Conservation (phyloP, 495 filamentous ascomycete species). For the Amniculicola lignicola region DNA sequence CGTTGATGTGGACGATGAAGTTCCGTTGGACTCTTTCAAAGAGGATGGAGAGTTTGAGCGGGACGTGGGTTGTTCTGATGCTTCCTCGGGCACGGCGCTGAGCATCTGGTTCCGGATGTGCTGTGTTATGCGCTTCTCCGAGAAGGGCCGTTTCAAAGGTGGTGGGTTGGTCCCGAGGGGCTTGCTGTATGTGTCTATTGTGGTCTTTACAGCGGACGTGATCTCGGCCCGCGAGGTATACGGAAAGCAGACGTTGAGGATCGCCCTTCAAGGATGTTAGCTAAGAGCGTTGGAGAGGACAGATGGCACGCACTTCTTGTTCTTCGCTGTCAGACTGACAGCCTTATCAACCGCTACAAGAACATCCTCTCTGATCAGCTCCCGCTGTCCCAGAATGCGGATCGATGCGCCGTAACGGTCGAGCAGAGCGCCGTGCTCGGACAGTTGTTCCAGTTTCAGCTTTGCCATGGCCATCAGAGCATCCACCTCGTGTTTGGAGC, state of each 20-base stretch:
- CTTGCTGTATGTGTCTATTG: slow-evolving; percentile 76
- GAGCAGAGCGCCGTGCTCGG: slow-evolving; percentile 88
- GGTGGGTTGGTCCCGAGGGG: slow-evolving; percentile 50
- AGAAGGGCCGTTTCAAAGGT: slow-evolving; percentile 62
- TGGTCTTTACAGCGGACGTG: slow-evolving; percentile 81
- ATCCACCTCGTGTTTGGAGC: slow-evolving; percentile 96
- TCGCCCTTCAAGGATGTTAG: slow-evolving; percentile 49
- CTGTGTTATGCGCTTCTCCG: slow-evolving; percentile 77
- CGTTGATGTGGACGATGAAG: slow-evolving; percentile 35
- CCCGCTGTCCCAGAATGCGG: slow-evolving; percentile 74
- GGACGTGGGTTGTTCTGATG: slow-evolving; percentile 41
- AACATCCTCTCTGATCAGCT: slow-evolving; percentile 79
- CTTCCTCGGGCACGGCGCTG: slow-evolving; percentile 40
- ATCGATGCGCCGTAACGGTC: slow-evolving; percentile 90
- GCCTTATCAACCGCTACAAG: slow-evolving; percentile 81
- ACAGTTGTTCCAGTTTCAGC: slow-evolving; percentile 83
- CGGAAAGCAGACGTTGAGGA: slow-evolving; percentile 95
- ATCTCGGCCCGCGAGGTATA: slow-evolving; percentile 97
- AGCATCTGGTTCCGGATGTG: slow-evolving; percentile 66
- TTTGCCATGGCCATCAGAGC: slow-evolving; percentile 97
- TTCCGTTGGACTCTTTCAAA: slow-evolving; percentile 33
- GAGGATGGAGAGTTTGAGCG: slow-evolving; percentile 34
- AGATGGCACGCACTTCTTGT: slow-evolving; percentile 58
- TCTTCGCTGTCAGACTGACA: slow-evolving; percentile 75
- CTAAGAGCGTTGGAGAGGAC: slow-evolving; percentile 6